Evolutionary conservation across 768 basidiomycete genomes (phyloP).

Genomic region (Dictyophora rubrovolvata): DNA sequence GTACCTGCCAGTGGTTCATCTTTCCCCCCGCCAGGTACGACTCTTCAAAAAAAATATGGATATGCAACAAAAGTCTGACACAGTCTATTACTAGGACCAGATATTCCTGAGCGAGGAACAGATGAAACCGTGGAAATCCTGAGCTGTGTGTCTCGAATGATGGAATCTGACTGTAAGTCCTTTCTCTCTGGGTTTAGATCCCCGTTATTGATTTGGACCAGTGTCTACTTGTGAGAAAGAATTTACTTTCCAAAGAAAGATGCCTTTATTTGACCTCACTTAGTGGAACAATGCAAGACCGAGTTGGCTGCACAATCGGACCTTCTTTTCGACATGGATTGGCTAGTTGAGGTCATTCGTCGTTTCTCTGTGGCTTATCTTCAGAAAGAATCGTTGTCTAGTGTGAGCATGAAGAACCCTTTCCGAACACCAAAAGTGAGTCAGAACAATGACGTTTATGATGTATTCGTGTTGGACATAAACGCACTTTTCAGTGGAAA

Average conservation of each 20-base stretch:
- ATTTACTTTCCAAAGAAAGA: not conserved
- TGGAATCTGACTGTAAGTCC: conserved; percentile 55
- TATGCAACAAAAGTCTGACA: not conserved
- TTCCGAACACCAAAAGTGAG: conserved; percentile 57
- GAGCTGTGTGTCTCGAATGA: conserved; percentile 53
- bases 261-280: not conserved
- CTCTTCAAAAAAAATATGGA: not conserved
- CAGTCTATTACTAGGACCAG: conserved; percentile 6
- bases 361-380: conserved; percentile 62
- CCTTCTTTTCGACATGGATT: conserved; percentile 60
- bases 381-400: conserved; percentile 43
- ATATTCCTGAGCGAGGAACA: conserved; percentile 49
- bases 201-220: conserved; percentile 19
- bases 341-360: conserved; percentile 65
- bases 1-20: conserved; percentile 25
- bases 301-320: conserved; percentile 43
- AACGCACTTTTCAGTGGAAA: conserved; percentile 51
- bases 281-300: conserved; percentile 61
- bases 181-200: conserved; percentile 1
- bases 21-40: conserved; percentile 1
- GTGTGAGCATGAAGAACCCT: conserved; percentile 53
- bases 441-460: not conserved
- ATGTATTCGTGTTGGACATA: conserved; percentile 6
- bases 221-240: conserved; percentile 44
- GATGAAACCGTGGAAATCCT: conserved; percentile 67